Evolutionary conservation across 768 basidiomycete genomes (phyloP).

Genomic region (Mycena venus): DNA sequence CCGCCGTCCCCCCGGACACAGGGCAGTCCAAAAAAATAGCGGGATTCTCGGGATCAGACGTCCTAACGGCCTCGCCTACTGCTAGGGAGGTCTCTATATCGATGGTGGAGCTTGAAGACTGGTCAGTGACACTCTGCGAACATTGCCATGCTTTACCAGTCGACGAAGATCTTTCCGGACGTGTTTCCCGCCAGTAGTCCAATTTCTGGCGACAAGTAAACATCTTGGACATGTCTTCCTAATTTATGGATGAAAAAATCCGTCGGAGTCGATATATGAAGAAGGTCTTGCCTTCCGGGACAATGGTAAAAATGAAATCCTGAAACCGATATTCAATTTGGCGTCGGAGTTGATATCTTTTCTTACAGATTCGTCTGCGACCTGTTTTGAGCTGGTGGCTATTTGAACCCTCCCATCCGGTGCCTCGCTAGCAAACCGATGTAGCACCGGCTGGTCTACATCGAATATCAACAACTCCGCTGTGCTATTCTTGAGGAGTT

Average conservation of each 20-base stretch:
- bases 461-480: constrained; percentile 51
- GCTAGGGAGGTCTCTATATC: constrained; percentile 52
- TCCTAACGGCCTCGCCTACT: constrained; percentile 45
- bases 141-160: constrained; percentile 46
- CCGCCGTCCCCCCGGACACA: constrained; percentile 57
- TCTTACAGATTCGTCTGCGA: constrained; percentile 53
- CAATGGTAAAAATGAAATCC: constrained; percentile 56
- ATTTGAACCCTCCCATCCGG: constrained; percentile 35
- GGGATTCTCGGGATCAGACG: constrained; percentile 31
- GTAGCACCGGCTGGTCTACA: constrained; percentile 42
- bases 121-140: not conserved
- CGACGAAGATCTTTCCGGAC: constrained; percentile 56
- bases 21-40: constrained; percentile 56
- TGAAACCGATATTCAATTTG: constrained; percentile 28
- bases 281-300: constrained; percentile 51
- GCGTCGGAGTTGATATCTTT: not conserved
- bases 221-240: constrained; percentile 55
- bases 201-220: constrained; percentile 49
- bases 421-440: constrained; percentile 43
- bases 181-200: constrained; percentile 53
- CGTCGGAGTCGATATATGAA: no score
- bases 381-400: constrained; percentile 47
- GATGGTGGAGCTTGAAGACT: constrained; percentile 54
- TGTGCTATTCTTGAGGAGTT: constrained; percentile 49
- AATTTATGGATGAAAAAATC: not conserved